These are phyloP conservation scores for Begonia fuchsioides DNA, from an alignment of 306 rosid genomes.

Conservation along the genomic window DNA sequence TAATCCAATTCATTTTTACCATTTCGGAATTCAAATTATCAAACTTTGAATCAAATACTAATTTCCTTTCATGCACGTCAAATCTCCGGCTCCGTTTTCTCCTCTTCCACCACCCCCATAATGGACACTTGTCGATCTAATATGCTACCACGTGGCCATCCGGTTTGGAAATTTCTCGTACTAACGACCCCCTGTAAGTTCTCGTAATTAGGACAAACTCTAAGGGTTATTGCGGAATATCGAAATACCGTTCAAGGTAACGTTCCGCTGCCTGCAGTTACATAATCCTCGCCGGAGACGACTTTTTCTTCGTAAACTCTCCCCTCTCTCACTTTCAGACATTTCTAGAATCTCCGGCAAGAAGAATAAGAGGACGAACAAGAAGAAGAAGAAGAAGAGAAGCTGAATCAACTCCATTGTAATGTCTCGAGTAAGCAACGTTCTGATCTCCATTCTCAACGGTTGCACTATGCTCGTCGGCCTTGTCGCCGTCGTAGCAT, in stretches of 20 bases:
- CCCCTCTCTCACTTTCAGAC: background rate
- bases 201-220: too few species aligned
- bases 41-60: too few species aligned
- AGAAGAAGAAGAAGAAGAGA: background rate
- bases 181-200: too few species aligned
- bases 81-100: too few species aligned
- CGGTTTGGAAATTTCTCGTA: too few species aligned
- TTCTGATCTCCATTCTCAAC: conserved; percentile 43
- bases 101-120: too few species aligned
- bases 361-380: background rate
- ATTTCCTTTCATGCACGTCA: too few species aligned
- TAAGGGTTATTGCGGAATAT: background rate
- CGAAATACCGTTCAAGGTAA: background rate
- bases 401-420: background rate
- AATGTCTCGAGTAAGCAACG: conserved; percentile 55
- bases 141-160: too few species aligned
- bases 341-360: background rate
- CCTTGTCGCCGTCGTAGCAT: conserved; percentile 21
- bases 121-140: too few species aligned
- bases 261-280: conserved; percentile 1
- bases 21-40: too few species aligned
- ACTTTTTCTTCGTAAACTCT: background rate
- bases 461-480: conserved; percentile 32
- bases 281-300: background rate
- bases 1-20: too few species aligned